Evolutionary conservation across 2,329 filamentous ascomycete genomes (phyloP), one percentile per base, ranked within the genome.

Genomic region (Fusarium setosum): DNA sequence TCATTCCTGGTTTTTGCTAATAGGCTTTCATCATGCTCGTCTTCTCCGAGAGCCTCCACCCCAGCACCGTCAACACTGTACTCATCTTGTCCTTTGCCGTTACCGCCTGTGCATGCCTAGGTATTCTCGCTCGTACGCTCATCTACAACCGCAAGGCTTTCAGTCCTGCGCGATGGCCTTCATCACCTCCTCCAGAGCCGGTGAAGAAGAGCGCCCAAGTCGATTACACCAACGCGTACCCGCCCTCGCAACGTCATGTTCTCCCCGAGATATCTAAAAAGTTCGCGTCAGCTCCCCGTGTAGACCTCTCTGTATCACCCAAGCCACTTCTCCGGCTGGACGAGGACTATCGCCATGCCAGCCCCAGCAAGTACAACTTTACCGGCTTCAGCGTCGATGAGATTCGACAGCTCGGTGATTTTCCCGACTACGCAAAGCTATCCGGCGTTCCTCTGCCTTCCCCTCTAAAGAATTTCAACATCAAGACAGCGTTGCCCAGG

Each of bases 401-500:
- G 56, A 84, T 96, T 63, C 85, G 85, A 54, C 83, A 84, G 1
- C 79, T 96, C 2, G 92, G 92, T 0, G 84, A 91, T 67, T 96
- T 96, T 57, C 92, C 93, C 0, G 88, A 95, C 73, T 96, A 96
- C 75, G 86, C 92, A 6, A 79, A 83, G 3, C 79, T 97, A 11
- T 92, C 90, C 47, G 93, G 91, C 6, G 89, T 96, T 5, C 91
- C 91, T 2, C 78, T 91, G 44, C 93, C 93, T 0, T 65, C 81
- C 9, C 82, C 90, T 0, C 89, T 91, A 56, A 70, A 74, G 1
- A 81, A 86, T 5, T 96, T 96, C 73, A 81, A 92, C 63, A 88
- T 94, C 54, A 78, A 84, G 13, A 91, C 82, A 63, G 92, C 93
- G 1, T 71, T 84, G 10, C 86, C 93, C 2, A 83, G 93, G 57